Base-by-base conservation (phyloP, 2,329 filamentous ascomycete genomes). In the Laburnicola sp. region DNA sequence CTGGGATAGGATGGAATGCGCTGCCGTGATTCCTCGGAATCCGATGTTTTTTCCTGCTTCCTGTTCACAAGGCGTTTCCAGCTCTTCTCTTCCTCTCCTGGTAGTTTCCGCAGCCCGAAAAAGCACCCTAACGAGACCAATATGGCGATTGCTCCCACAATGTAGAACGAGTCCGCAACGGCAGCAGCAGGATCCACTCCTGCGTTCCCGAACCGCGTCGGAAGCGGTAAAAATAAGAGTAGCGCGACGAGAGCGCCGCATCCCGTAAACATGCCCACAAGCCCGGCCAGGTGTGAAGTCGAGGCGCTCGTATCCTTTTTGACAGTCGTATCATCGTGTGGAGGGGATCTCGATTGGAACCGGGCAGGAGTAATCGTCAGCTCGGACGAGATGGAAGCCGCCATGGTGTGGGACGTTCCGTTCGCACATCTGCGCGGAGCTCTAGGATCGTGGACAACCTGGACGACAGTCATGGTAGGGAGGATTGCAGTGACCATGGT, bases 401-500 rank as follows among this genome's bases (percentile, higher is more conserved):
- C 79, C 26, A 86, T 75, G 57, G 83, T 87, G 63, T 84, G 77
- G 40, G 85, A 68, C 23, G 66, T 78, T 22, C 78, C 56, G 58
- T 70, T 71, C n/a, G 50, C 48, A 39, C 62, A 60, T 36, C 59
- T 66, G 40, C 52, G 63, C 49, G 61, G 66, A 54, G 52, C 65
- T 48, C 65, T 54, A 3, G 65, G 60, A 38, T 69, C 63, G 28
- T 64, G 48, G 34, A 62, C 56, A 36, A 64, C 56, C 45, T 54
- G 69, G 31, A 59, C 57, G 16, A 63, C 64, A 8, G 83, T 83
- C 74, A 88, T 84, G 26, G 80, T 86, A 1, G 94, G 94, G 23
- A 99, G 79, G 39, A 96, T 91, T 3, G 94, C 94, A 6, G 94
- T 97, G 21, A 99, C 94, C 94, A 99, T 99, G 1, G 94, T 97